Percentiles rank a stretch among this genome's conserved stretches.
Conservation (phyloP, 495 filamentous ascomycete genomes). For the Penicillium antarcticum region DNA sequence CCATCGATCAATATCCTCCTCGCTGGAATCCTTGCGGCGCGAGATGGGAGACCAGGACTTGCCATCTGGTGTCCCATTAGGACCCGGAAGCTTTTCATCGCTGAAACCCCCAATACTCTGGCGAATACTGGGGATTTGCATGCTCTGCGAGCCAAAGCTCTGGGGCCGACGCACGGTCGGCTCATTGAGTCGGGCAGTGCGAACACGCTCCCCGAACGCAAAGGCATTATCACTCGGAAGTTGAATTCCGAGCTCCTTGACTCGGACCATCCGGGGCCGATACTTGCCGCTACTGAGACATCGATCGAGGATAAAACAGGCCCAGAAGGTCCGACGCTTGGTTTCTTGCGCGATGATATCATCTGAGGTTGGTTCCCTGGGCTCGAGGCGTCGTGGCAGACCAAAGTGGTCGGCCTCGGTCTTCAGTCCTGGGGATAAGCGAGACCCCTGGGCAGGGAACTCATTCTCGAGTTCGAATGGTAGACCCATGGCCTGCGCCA, state of each 20-base stretch:
- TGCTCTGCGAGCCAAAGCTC: conserved; percentile 42
- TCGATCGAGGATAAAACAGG: conserved; percentile 79
- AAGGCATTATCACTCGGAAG: conserved; percentile 49
- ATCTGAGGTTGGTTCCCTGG: conserved; percentile 44
- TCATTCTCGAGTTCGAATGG: conserved; percentile 60
- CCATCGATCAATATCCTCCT: conserved; percentile 61
- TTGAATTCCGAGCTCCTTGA: conserved; percentile 58
- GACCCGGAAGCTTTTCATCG: conserved; percentile 33
- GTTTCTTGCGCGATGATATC: conserved; percentile 70
- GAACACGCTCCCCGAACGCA: conserved; percentile 46
- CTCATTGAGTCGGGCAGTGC: conserved; percentile 42
- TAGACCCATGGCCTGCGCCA: conserved; percentile 67
- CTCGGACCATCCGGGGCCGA: conserved; percentile 64
- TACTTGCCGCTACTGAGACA: conserved; percentile 74
- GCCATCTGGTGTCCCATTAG: conserved; percentile 31
- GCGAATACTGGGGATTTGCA: conserved; percentile 46
- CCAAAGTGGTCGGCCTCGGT: conserved; percentile 45
- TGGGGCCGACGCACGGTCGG: conserved; percentile 35
- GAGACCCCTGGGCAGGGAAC: conserved; percentile 37
- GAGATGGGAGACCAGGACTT: conserved; percentile 45
- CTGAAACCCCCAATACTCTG: conserved; percentile 40
- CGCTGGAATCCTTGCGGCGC: conserved; percentile 62
- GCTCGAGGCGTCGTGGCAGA: conserved; percentile 28
- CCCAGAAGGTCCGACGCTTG: conserved; percentile 79
- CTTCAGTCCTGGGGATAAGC: conserved; percentile 36